Base-by-base conservation (phyloP, 805 yeast species). In the Metschnikowia colocasiae region DNA sequence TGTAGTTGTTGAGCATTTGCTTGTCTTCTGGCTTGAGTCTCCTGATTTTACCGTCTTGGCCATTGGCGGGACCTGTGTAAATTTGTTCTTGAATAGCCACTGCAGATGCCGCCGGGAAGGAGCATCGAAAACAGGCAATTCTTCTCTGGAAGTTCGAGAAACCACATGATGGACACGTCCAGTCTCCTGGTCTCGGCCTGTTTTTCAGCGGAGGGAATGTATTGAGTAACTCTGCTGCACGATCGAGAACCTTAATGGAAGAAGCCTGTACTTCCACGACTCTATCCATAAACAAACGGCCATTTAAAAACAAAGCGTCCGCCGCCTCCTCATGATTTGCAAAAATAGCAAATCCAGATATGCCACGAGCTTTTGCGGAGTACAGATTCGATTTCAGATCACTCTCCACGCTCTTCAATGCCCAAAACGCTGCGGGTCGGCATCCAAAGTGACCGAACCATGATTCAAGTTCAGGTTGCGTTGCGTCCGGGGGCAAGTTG, bases 101-200 rank as follows among this genome's bases (percentile, higher is more conserved):
- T 6, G 89, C 87, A 36, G 87, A 74, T 9, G 87, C 74, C 8
- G 88, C 87, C 5, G 96, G 96, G 67, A 85, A 89, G 2, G 92
- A 84, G 63, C 97, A 91, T 53, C 97, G 76, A 74, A 91, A 89
- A 66, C 97, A 91, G 2, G 95, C 95, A 2, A 95, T 86, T 65
- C 97, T 78, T 59, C 97, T 79, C 67, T 91, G 97, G 68, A 91
- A 91, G 65, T 91, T 91, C 20, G 95, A 87, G 60, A 91, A 91
- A 1, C 97, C 96, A 73, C 97, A 91, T 6, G 91, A 83, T 22
- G 96, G 96, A 65, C 97, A 91, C n/a, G 87, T 87, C 97, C 97
- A 91, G 63, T 91, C 97, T 18, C 97, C 97, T 0, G 97, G 97
- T 60, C 97, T 76, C 19, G 96, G 96, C 58, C 94, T 76, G 65